Conservation (phyloP, 169 alveolate species). For the Plasmodium falciparum region DNA sequence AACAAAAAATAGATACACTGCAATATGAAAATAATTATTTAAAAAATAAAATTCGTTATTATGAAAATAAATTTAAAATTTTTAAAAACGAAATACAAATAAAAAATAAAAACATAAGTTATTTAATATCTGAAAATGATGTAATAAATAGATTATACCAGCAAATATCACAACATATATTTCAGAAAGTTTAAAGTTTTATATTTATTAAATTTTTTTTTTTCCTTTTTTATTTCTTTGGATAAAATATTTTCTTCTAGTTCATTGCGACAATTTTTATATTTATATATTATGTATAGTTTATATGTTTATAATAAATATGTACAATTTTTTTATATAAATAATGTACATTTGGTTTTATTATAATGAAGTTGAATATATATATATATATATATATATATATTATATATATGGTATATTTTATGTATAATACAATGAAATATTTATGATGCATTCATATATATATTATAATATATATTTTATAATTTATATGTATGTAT, state of each 20-base stretch:
- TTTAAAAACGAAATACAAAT: conserved; percentile 21
- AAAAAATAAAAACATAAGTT: conserved; percentile 31
- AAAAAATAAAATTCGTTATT: conserved; percentile 19
- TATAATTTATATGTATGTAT: too few species aligned
- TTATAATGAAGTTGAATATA: too few species aligned
- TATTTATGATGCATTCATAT: too few species aligned
- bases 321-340: too few species aligned
- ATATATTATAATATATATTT: too few species aligned
- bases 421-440: too few species aligned
- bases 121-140: conserved; percentile 41
- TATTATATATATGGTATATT: too few species aligned
- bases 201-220: neutral
- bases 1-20: conserved; percentile 25
- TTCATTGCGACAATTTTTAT: too few species aligned
- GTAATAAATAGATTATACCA: conserved; percentile 23
- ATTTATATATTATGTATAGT: too few species aligned
- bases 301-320: too few species aligned
- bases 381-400: too few species aligned
- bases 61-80: conserved; percentile 28
- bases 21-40: conserved; percentile 51
- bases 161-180: conserved; percentile 8
- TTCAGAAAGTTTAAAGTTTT: neutral
- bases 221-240: neutral
- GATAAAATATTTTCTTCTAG: neutral
- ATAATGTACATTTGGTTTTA: too few species aligned